Conservation (phyloP, 805 yeast genomes). For the Cyberlindnera meyerae region DNA sequence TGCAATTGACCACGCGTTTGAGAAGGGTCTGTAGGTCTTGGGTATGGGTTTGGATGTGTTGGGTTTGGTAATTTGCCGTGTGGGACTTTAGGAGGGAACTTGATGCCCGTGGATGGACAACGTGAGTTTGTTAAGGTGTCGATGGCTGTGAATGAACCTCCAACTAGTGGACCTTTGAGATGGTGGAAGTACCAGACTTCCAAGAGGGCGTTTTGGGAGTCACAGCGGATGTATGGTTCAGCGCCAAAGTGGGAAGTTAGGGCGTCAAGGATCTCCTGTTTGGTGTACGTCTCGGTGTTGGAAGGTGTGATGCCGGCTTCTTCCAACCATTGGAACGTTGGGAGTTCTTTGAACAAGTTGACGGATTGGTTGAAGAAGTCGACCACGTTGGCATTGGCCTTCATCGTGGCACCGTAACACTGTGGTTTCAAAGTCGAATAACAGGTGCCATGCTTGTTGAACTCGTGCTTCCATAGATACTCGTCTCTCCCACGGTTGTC, state of each 20-base stretch:
- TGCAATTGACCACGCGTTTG: constrained; percentile 42
- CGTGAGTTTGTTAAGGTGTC: constrained; percentile 50
- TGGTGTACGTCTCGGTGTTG: constrained; percentile 9
- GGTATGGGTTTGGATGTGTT: constrained; percentile 8
- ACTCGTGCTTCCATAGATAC: constrained; percentile 19
- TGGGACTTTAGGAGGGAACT: constrained; percentile 45
- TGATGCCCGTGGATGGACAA: constrained; percentile 70
- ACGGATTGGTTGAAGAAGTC: constrained; percentile 16
- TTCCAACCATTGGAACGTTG: constrained; percentile 16
- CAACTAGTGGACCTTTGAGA: constrained; percentile 64
- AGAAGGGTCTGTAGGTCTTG: constrained; percentile 31
- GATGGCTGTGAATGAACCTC: constrained; percentile 59
- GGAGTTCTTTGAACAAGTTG: constrained; percentile 7
- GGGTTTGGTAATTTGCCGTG: constrained; percentile 21
- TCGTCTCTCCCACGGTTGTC: constrained; percentile 59
- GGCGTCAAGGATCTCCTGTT: constrained; percentile 6
- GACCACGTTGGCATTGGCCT: constrained; percentile 6
- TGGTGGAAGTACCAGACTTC: constrained; percentile 41
- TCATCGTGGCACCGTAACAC: constrained; percentile 11
- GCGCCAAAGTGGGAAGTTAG: constrained; percentile 11
- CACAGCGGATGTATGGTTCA: constrained; percentile 17
- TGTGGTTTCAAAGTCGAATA: constrained; percentile 16
- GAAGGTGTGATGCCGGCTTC: constrained; percentile 17
- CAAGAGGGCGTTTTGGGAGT: constrained; percentile 9
- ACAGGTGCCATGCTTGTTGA: constrained; percentile 20